Evolutionary conservation across 768 basidiomycete genomes (phyloP).

Genomic region (Lyophyllum decastes): DNA sequence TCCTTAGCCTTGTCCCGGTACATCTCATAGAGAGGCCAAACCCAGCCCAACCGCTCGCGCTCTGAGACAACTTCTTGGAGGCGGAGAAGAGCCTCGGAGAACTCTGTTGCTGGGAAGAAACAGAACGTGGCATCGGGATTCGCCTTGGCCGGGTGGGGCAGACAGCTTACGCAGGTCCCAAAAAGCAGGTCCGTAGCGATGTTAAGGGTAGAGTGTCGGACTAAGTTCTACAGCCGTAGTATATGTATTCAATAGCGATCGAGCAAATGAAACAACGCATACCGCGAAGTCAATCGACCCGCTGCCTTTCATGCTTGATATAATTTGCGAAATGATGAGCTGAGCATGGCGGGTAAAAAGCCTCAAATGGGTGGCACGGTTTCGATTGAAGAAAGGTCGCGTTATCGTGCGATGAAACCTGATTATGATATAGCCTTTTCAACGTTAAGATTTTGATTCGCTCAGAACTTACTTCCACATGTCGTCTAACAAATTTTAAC

Average conservation of each 20-base stretch:
- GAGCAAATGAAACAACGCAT: background rate
- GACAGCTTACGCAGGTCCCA: constrained; percentile 41
- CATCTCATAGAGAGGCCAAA: constrained; percentile 48
- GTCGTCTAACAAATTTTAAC: constrained; percentile 28
- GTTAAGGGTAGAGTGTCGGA: constrained; percentile 52
- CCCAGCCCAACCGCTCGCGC: constrained; percentile 36
- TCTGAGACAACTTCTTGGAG: constrained; percentile 32
- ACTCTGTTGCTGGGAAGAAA: constrained; percentile 33
- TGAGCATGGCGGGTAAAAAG: constrained; percentile 41
- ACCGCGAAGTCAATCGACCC: constrained; percentile 44
- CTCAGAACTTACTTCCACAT: constrained; percentile 43
- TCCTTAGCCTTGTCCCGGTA: constrained; percentile 41
- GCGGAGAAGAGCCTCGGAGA: constrained; percentile 38
- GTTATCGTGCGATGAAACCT: constrained; percentile 55
- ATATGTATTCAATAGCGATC: background rate
- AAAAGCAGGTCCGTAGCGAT: constrained; percentile 61
- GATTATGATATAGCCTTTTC: background rate
- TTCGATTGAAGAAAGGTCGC: constrained; percentile 49
- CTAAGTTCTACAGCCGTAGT: constrained; percentile 34
- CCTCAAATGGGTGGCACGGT: constrained; percentile 40
- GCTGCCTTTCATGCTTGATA: constrained; percentile 28
- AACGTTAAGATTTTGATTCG: background rate
- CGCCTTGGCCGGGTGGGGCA: constrained; percentile 30
- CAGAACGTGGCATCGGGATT: constrained; percentile 21
- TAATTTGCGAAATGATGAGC: constrained; percentile 32